Conservation (phyloP, 441 rosid genomes). For the Dalechampia spathulata region DNA sequence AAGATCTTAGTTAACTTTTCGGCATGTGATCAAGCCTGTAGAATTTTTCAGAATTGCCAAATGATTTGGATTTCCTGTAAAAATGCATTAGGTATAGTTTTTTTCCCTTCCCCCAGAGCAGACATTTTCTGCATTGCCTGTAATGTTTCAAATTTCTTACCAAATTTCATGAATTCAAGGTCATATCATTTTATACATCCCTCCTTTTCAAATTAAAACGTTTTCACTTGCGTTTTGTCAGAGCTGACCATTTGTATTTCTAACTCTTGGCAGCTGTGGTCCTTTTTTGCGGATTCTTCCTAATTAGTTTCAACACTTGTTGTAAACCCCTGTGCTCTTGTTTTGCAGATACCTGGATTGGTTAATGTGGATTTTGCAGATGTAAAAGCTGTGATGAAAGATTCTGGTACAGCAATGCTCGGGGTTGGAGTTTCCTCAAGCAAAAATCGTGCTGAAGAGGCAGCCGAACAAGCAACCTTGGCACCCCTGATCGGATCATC, state of each 20-base stretch:
- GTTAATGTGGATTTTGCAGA: slow-evolving; percentile 98
- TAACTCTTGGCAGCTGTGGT: not conserved
- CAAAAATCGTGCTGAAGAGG: slow-evolving; percentile 98
- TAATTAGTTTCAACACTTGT: not conserved
- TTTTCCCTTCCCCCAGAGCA: not conserved
- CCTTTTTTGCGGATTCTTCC: not conserved
- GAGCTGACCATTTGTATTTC: not conserved
- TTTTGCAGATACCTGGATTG: slow-evolving; percentile 82
- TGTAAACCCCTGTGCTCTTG: not conserved
- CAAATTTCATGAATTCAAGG: not conserved
- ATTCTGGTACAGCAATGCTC: slow-evolving; percentile 98
- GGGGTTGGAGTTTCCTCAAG: slow-evolving; percentile 96
- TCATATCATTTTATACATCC: not conserved
- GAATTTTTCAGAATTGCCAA: too few relatives aligned
- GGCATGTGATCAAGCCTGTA: not conserved
- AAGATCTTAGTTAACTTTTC: not conserved
- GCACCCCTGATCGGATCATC: slow-evolving; percentile 97
- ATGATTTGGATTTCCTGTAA: not conserved
- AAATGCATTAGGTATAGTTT: not conserved
- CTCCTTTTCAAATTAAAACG: not conserved
- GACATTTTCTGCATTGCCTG: not conserved
- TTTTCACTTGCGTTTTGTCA: not conserved
- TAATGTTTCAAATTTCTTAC: not conserved
- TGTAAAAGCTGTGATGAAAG: slow-evolving; percentile 93
- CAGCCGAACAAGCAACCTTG: slow-evolving; percentile 94